Conservation (phyloP, 768 basidiomycete species). For the Tylopilus vinaceipallidus region DNA sequence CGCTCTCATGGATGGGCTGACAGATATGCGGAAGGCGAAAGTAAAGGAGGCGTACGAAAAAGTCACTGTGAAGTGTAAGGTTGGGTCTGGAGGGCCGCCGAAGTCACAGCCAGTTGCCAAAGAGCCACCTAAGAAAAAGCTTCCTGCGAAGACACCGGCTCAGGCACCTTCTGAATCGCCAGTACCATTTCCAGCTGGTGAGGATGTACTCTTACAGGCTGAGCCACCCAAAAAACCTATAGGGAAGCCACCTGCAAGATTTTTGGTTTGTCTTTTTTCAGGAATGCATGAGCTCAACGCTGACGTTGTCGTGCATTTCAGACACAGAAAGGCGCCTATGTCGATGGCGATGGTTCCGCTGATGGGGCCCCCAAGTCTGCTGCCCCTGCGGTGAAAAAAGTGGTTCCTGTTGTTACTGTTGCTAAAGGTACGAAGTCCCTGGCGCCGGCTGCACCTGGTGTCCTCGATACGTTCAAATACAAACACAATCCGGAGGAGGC, state of each 20-base stretch:
- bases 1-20: slow-evolving; percentile 79
- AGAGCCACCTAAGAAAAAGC: slow-evolving; percentile 38
- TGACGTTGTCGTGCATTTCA: slow-evolving; percentile 21
- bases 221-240: slow-evolving; percentile 40
- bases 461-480: slow-evolving; percentile 85
- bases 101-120: slow-evolving; percentile 34
- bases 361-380: slow-evolving; percentile 19
- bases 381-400: slow-evolving; percentile 43
- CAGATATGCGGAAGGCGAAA: slow-evolving; percentile 86
- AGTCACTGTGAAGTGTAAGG: slow-evolving; percentile 87
- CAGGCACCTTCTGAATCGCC: slow-evolving; percentile 18
- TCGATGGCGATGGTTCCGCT: slow-evolving; percentile 27
- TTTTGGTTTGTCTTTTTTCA: slow-evolving; percentile 34
- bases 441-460: slow-evolving; percentile 47
- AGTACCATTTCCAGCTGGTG: slow-evolving; percentile 11
- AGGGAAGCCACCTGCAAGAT: slow-evolving; percentile 51
- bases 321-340: slow-evolving; percentile 52
- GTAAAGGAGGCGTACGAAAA: slow-evolving; percentile 93
- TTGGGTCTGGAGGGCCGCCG: slow-evolving; percentile 52
- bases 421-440: slow-evolving; percentile 47
- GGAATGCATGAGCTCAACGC: neutral
- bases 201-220: slow-evolving; percentile 27
- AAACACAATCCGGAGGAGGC: slow-evolving; percentile 92
- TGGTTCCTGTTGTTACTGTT: slow-evolving; percentile 35
- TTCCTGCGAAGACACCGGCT: slow-evolving; percentile 31